Base-by-base conservation (phyloP, 2,329 filamentous ascomycete genomes). In the Apiospora pterosperma region DNA sequence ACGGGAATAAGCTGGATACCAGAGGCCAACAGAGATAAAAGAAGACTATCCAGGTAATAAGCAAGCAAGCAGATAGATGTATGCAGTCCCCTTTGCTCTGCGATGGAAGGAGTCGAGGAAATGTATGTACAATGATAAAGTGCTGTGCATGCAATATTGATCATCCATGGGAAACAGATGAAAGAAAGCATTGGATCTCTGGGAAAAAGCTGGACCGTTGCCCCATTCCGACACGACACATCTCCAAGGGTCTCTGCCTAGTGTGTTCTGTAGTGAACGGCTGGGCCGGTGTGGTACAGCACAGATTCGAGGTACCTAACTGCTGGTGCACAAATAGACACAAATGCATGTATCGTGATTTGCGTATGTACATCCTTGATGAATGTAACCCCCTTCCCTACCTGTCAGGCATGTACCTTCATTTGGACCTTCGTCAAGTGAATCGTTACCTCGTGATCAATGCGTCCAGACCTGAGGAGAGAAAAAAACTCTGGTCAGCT, bases 101-200 rank as follows among this genome's bases (percentile, higher is more conserved):
- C 25, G 16, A 52, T 52, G 14, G 23, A 19, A 52, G 44, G 44
- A 52, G 25, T 31, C 44, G 12, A 28, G 44, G 25, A 52, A 28
- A 28, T 34, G 48, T 28, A 55, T n/a, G 48, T 55, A 55, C 48
- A 55, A 55, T 55, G 34, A 55, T 55, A 55, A 55, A 55, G 25
- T 31, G 44, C 44, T 52, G 44, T 55, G 48, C 48, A 55, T 55
- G 48, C 48, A 55, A 55, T 55, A 55, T 55, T 55, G 48, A 55
- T 55, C 48, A 55, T 55, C 48, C 48, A 55, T 55, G 48, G 48
- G 48, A 55, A 55, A n/a, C 48, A 55, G 48, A 55, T 55, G 48
- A 55, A 41, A n/a, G n/a, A n/a, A 55, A 55, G 48, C 48, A 55
- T 55, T 55, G 48, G 48, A 55, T 55, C 48, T 55, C 48, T 55